A percentile compares a stretch with the other conserved stretches of the same genome.
Conservation (phyloP, 192 early-diverging fungal genomes). For the Gaertneriomyces sp. region DNA sequence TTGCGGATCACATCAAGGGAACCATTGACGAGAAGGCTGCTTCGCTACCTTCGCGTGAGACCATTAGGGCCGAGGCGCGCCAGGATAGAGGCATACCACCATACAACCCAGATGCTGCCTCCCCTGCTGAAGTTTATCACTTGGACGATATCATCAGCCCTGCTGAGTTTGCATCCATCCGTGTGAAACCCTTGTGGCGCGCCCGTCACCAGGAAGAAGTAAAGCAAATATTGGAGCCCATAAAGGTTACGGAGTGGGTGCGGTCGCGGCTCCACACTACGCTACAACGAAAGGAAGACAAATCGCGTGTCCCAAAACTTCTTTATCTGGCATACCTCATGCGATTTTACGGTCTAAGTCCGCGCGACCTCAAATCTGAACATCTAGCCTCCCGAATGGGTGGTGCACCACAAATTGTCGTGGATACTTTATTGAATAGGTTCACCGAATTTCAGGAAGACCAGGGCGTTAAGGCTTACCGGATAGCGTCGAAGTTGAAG, state of each 20-base stretch:
- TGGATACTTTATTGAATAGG: constrained; percentile 56
- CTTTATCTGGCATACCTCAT: constrained; percentile 79
- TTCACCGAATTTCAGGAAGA: constrained; percentile 60
- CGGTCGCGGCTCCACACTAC: constrained; percentile 22
- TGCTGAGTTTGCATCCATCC: constrained; percentile 61
- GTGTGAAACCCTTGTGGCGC: constrained; percentile 50
- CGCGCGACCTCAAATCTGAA: constrained; percentile 45
- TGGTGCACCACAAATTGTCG: constrained; percentile 54
- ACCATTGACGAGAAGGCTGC: constrained; percentile 66
- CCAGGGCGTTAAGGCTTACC: constrained; percentile 39
- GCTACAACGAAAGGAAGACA: constrained; percentile 30
- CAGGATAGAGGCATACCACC: constrained; percentile 68
- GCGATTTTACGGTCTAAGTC: constrained; percentile 56
- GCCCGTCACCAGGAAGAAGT: constrained; percentile 30
- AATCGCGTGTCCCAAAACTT: constrained; percentile 31
- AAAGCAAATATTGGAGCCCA: constrained; percentile 21
- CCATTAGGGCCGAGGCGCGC: constrained; percentile 11
- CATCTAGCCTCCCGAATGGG: constrained; percentile 42
- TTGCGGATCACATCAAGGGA: constrained; percentile 62
- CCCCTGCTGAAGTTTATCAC: constrained; percentile 76
- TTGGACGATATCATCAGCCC: constrained; percentile 67
- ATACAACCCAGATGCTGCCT: constrained; percentile 64
- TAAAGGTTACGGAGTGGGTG: constrained; percentile 35
- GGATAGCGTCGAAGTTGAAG: constrained; percentile 47
- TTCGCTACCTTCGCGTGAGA: constrained; percentile 54